Percentiles rank a stretch among this genome's conserved stretches.
phyloP scores from a whole-genome alignment of 192 early-diverging fungal genomes.

The Powellomyces hirtus region DNA sequence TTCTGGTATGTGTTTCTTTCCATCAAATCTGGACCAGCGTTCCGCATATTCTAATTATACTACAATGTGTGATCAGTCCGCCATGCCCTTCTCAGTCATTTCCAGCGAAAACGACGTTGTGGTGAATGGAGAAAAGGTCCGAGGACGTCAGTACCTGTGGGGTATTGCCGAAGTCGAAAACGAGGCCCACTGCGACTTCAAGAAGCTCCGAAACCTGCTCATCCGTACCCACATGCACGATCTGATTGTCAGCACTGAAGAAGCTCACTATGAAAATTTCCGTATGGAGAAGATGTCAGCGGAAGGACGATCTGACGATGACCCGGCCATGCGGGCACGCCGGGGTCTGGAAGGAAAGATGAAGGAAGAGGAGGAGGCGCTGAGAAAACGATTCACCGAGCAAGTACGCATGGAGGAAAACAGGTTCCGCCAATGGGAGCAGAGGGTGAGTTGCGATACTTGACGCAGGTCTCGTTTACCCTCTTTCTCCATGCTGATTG shows the following conservation, averaged over 20 bases:
- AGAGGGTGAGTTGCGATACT: slow-evolving; percentile 61
- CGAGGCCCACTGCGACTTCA: slow-evolving; percentile 88
- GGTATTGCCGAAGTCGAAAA: slow-evolving; percentile 63
- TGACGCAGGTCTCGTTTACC: background rate
- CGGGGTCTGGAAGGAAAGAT: slow-evolving; percentile 78
- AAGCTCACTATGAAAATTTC: slow-evolving; percentile 93
- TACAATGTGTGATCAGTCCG: slow-evolving; percentile 45
- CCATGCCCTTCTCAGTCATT: slow-evolving; percentile 96
- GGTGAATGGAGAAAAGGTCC: slow-evolving; percentile 83
- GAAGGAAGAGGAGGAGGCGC: slow-evolving; percentile 96
- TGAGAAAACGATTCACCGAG: slow-evolving; percentile 96
- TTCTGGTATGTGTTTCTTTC: slow-evolving; percentile 45
- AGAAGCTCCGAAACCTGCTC: slow-evolving; percentile 92
- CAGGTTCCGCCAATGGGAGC: slow-evolving; percentile 98
- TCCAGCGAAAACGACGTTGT: slow-evolving; percentile 86
- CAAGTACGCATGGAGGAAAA: slow-evolving; percentile 97
- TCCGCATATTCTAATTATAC: no score
- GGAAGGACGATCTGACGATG: slow-evolving; percentile 54
- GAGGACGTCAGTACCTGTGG: slow-evolving; percentile 81
- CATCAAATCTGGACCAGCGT: background rate
- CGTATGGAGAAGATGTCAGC: slow-evolving; percentile 84
- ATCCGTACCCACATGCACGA: slow-evolving; percentile 98
- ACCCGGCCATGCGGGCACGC: slow-evolving; percentile 78
- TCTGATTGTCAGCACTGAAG: slow-evolving; percentile 90
- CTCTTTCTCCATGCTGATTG: no score